Percentiles rank a stretch among this genome's conserved stretches.
phyloP scores from a whole-genome alignment of 371 early-diverging fungal genomes.

The Basidiobolus meristosporus region DNA sequence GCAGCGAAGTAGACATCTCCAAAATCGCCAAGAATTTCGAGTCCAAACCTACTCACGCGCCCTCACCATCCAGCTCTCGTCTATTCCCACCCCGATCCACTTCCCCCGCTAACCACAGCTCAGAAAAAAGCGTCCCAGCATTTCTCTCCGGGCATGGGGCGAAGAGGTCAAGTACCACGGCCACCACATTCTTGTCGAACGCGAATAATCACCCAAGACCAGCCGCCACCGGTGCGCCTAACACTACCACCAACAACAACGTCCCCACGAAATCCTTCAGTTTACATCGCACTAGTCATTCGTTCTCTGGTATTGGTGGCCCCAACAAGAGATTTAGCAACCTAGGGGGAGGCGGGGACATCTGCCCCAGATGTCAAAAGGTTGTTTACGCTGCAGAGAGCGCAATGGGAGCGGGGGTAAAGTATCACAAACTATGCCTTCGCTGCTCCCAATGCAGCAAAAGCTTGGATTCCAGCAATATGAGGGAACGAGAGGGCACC shows the following conservation, averaged over 20 bases:
- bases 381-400: constrained; percentile 18
- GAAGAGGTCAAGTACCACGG: neutral
- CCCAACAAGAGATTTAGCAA: constrained; percentile 1
- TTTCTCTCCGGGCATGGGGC: too few relatives aligned
- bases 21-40: too few relatives aligned
- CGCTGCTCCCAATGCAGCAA: constrained; percentile 19
- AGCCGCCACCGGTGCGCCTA: constrained; percentile 1
- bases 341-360: constrained; percentile 9
- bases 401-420: constrained; percentile 12
- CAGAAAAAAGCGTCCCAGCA: too few relatives aligned
- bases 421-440: constrained; percentile 21
- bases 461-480: constrained; percentile 12
- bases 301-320: constrained; percentile 1
- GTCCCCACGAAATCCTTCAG: neutral
- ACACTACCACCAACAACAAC: too few relatives aligned
- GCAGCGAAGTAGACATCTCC: too few relatives aligned
- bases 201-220: neutral
- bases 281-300: constrained; percentile 1
- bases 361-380: constrained; percentile 15
- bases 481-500: constrained; percentile 21
- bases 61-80: too few relatives aligned
- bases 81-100: too few relatives aligned
- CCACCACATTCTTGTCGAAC: neutral
- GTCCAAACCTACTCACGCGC: too few relatives aligned
- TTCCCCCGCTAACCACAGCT: too few relatives aligned